Conservation (phyloP, 345 rosid species). For the Eucalyptus viminalis region DNA sequence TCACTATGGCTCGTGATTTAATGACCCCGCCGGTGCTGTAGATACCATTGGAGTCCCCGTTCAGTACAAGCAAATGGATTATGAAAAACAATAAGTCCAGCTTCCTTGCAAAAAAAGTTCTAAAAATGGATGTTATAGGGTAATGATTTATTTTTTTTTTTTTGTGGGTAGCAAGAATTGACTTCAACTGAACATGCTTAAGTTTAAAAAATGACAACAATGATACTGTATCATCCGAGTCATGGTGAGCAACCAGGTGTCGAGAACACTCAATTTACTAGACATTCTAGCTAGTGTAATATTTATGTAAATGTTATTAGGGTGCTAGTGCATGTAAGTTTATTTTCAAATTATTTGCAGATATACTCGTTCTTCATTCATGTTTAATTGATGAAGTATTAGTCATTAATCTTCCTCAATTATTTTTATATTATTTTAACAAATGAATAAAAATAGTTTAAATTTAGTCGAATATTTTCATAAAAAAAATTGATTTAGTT, state of each 20-base stretch:
- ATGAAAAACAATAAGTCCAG: background rate
- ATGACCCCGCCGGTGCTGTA: background rate
- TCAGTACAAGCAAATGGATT: background rate
- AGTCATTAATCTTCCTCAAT: background rate
- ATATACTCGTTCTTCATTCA: background rate
- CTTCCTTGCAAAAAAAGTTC: background rate
- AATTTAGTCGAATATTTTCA: background rate
- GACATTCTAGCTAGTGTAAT: background rate
- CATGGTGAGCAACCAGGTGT: background rate
- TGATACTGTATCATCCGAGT: background rate
- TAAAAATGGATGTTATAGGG: background rate
- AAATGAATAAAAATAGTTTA: background rate
- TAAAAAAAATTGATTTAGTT: background rate
- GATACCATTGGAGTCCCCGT: background rate
- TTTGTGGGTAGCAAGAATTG: background rate
- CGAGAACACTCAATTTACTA: background rate
- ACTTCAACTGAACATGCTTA: background rate
- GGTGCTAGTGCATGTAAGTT: background rate
- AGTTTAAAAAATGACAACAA: background rate
- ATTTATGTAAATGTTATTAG: background rate
- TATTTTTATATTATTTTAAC: background rate
- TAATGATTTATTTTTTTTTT: too few species aligned
- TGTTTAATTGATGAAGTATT: background rate
- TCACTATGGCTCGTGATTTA: too few species aligned
- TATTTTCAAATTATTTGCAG: background rate